Conservation (phyloP, 345 rosid species). For the Mallotus nudiflorus region DNA sequence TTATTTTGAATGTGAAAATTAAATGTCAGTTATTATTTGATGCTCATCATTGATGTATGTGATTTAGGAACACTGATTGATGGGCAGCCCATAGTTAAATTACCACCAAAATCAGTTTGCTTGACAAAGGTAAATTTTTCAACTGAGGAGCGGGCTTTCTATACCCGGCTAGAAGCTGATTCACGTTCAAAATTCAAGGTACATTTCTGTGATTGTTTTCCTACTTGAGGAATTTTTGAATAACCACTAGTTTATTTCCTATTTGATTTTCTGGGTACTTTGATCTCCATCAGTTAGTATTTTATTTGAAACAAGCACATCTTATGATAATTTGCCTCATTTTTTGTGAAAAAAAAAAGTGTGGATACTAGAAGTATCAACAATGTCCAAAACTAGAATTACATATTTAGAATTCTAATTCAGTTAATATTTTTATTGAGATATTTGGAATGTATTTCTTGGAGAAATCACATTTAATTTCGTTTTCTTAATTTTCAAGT, state of each 20-base stretch:
- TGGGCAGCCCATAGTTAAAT: constrained; percentile 78
- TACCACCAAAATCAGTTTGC: constrained; percentile 73
- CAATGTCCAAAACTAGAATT: not conserved
- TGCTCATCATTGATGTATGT: constrained; percentile 26
- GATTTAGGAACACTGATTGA: constrained; percentile 72
- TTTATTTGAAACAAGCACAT: constrained; percentile 1
- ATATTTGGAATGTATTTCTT: not conserved
- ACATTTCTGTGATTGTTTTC: constrained; percentile 4
- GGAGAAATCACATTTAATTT: not conserved
- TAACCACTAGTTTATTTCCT: not conserved
- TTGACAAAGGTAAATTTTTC: constrained; percentile 79
- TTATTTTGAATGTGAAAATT: constrained; percentile 20
- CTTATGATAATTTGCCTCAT: not conserved
- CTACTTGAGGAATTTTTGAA: not conserved
- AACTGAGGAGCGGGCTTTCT: constrained; percentile 79
- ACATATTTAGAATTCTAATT: not conserved
- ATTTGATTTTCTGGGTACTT: not conserved
- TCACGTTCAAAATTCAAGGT: constrained; percentile 91
- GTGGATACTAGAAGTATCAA: not conserved
- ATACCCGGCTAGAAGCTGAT: constrained; percentile 71
- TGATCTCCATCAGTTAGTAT: constrained; percentile 1
- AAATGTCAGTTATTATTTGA: constrained; percentile 15
- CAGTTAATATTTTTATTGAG: not conserved
- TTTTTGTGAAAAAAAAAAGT: not conserved
- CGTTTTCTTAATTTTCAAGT: no score